Conservation (phyloP, 2,329 filamentous ascomycete species). For the Seiridium cupressi region DNA sequence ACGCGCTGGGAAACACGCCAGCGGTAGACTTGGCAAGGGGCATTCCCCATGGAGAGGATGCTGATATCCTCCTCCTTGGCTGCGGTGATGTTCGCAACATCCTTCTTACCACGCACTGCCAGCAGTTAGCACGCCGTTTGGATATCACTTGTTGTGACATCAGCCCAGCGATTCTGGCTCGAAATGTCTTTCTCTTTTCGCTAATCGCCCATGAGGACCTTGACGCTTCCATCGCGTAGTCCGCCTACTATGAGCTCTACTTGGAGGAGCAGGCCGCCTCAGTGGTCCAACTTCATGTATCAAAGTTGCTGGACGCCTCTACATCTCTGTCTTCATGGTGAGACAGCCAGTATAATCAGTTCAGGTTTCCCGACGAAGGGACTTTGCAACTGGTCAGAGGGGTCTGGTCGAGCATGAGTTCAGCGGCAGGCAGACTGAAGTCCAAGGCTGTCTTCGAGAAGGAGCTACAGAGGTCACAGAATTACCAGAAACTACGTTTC, state of each 20-base stretch:
- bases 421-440: slow-evolving; percentile 9
- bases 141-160: slow-evolving; percentile 58
- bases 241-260: slow-evolving; percentile 54
- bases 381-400: slow-evolving; percentile 40
- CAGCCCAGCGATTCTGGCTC: slow-evolving; percentile 51
- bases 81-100: too few relatives aligned
- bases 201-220: slow-evolving; percentile 43
- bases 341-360: slow-evolving; percentile 37
- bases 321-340: slow-evolving; percentile 42
- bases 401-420: slow-evolving; percentile 37
- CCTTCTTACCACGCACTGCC: slow-evolving; percentile 49
- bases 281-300: slow-evolving; percentile 38
- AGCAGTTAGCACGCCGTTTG: slow-evolving; percentile 31
- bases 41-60: too few relatives aligned
- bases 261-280: slow-evolving; percentile 35
- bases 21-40: too few relatives aligned
- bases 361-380: slow-evolving; percentile 47
- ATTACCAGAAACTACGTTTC: slow-evolving; percentile 6
- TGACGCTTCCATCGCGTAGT: slow-evolving; percentile 40
- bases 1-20: slow-evolving; percentile 30
- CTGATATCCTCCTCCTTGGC: too few relatives aligned
- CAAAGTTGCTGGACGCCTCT: slow-evolving; percentile 39
- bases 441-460: slow-evolving; percentile 15
- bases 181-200: slow-evolving; percentile 53
- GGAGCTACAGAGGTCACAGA: slow-evolving; percentile 10